Conservation (phyloP, 2,329 filamentous ascomycete genomes). For the Xylariaceae sp. region DNA sequence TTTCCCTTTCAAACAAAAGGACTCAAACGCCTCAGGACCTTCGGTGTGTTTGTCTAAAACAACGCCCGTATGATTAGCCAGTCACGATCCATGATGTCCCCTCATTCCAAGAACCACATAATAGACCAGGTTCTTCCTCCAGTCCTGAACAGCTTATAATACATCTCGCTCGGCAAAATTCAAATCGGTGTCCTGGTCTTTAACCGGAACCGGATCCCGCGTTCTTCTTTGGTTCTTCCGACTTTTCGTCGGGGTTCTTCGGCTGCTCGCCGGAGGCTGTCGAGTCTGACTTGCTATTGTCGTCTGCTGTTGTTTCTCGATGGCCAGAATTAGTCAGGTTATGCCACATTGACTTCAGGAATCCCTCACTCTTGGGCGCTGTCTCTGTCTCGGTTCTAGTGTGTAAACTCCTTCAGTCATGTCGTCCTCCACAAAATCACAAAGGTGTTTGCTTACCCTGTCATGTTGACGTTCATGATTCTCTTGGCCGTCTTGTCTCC, state of each 20-base stretch:
- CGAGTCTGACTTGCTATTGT: conserved; percentile 2
- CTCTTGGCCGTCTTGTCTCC: conserved; percentile 85
- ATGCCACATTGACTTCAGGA: conserved; percentile 91
- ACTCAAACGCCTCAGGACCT: conserved; percentile 18
- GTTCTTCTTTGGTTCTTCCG: conserved; percentile 27
- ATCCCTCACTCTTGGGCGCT: conserved; percentile 75
- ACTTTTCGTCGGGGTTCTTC: conserved; percentile 19
- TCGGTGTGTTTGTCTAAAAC: conserved; percentile 17
- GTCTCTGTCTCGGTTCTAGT: conserved; percentile 22
- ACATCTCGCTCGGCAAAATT: conserved; percentile 24
- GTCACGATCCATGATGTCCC: conserved; percentile 19
- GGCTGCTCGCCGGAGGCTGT: conserved; percentile 22
- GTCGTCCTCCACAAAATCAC: background rate
- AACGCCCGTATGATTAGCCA: conserved; percentile 24
- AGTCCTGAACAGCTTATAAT: conserved; percentile 26
- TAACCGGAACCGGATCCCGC: conserved; percentile 27
- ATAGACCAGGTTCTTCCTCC: background rate
- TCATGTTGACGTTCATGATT: conserved; percentile 73
- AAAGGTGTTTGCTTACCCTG: conserved; percentile 40
- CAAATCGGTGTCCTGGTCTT: conserved; percentile 1
- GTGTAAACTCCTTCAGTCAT: conserved; percentile 15
- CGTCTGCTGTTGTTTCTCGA: conserved; percentile 31
- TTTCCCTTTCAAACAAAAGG: conserved; percentile 2
- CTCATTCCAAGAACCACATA: conserved; percentile 15
- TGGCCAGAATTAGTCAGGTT: conserved; percentile 70